Conservation (phyloP, 345 rosid genomes). For the Linum tenue region DNA sequence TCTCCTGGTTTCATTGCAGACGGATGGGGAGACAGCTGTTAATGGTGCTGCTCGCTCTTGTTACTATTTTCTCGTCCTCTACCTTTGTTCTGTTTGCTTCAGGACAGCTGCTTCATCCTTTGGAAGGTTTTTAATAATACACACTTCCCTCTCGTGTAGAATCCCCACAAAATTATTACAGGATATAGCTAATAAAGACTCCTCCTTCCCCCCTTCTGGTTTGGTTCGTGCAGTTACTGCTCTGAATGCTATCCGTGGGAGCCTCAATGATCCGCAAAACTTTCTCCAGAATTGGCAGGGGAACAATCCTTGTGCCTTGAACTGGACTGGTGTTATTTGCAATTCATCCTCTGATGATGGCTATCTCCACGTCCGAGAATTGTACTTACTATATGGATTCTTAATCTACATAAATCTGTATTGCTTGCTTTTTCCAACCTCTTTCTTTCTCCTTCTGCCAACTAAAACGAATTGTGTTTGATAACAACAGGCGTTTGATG, state of each 20-base stretch:
- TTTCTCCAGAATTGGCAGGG: conserved; percentile 6
- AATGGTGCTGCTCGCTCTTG: background rate
- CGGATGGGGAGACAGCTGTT: background rate
- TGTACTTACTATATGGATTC: conserved; percentile 4
- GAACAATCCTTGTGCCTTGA: conserved; percentile 8
- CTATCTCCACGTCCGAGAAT: conserved; percentile 10
- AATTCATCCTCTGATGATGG: background rate
- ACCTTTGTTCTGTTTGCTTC: background rate
- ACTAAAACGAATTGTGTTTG: background rate
- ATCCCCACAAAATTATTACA: background rate
- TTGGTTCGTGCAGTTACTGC: conserved; percentile 7
- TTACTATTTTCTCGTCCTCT: background rate
- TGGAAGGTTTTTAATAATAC: background rate
- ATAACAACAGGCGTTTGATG: conserved; percentile 26
- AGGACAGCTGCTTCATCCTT: conserved; percentile 9
- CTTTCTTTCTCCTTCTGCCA: no score
- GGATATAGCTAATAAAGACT: background rate
- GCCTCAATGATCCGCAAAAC: background rate
- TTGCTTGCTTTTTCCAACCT: background rate
- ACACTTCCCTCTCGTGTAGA: background rate
- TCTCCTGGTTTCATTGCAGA: background rate
- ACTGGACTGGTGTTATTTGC: conserved; percentile 13
- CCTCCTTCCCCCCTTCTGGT: background rate
- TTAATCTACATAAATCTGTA: no score
- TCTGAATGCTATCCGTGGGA: conserved; percentile 3